Base-by-base conservation (phyloP, 1,284 basidiomycete species). In the Erythrobasidium hasegawianum region DNA sequence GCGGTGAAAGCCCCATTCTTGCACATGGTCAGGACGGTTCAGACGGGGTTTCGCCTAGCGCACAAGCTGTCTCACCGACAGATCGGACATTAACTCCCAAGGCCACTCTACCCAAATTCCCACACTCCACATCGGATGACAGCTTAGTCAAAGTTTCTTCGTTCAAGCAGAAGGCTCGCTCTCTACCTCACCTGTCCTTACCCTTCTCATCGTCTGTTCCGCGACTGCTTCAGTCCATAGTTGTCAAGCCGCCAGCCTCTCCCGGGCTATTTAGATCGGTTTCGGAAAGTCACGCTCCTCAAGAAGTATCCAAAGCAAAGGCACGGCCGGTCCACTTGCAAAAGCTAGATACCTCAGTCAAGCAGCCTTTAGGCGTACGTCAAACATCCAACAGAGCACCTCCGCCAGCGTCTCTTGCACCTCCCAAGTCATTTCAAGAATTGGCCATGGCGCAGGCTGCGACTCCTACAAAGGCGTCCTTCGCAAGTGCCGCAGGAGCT, bases 391-490 rank as follows among this genome's bases (percentile, higher is more conserved):
- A 16, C 43, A 41, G 22, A 7, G 33, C 33, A 33, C 33, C 11
- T 33, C 33, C 33, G 11, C 33, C 33, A 5, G 33, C 26, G 5
- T 22, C 50, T 16, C 20, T 53, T 3, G 50, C 50, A 7, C 61
- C 18, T 8, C 61, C 10, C 22, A 55, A 24, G 43, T 33, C 40
- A 22, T 64, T 54, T 33, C 61, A n/a, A n/a, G 10, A 47, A 41
- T 22, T 8, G 4, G 52, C 14, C 18, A 57, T 18, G 61, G 14
- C 18, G 33, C 61, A 53, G 16, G 50, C 50, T 24, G 50, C 50
- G 14, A 53, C 50, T 8, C 50, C 50, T 27, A 53, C 50, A 16
- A 22, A 29, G 26, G 50, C 50, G 7, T 53, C 50, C 3, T 53
- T 53, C 26, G 50, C 50, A 16, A 20, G 8, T 26, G 50, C 50